Evolutionary conservation across 306 rosid genomes (phyloP).

Genomic region (Trichosanthes truncata): DNA sequence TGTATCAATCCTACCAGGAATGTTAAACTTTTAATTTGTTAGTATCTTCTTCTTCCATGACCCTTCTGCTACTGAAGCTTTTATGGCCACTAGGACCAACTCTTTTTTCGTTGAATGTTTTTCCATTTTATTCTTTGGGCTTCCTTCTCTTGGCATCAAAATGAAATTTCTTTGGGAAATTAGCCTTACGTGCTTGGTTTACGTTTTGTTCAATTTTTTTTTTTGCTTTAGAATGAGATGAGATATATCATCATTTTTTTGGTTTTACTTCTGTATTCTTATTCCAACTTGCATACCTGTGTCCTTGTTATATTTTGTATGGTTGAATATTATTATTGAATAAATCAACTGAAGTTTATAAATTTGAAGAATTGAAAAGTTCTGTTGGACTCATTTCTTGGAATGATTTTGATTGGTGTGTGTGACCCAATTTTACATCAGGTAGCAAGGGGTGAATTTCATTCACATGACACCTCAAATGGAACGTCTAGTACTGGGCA

Average conservation of each 20-base stretch:
- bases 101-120: not conserved
- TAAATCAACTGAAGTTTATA: not conserved
- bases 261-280: not conserved
- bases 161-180: not conserved
- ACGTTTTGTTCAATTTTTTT: not conserved
- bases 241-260: not conserved
- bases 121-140: not conserved
- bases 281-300: not conserved
- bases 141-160: conserved; percentile 1
- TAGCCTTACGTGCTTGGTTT: not conserved
- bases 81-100: not conserved
- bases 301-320: not conserved
- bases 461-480: conserved; percentile 34
- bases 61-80: not conserved
- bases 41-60: not conserved
- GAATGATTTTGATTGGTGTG: not conserved
- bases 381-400: not conserved
- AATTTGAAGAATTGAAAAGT: not conserved
- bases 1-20: not conserved
- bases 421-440: conserved; percentile 24
- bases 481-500: conserved; percentile 33
- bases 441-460: conserved; percentile 42
- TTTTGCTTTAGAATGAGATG: not conserved
- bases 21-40: not conserved
- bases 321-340: not conserved